Base-by-base conservation (phyloP, 352 stramenopile species). In the Phytophthora constricta region DNA sequence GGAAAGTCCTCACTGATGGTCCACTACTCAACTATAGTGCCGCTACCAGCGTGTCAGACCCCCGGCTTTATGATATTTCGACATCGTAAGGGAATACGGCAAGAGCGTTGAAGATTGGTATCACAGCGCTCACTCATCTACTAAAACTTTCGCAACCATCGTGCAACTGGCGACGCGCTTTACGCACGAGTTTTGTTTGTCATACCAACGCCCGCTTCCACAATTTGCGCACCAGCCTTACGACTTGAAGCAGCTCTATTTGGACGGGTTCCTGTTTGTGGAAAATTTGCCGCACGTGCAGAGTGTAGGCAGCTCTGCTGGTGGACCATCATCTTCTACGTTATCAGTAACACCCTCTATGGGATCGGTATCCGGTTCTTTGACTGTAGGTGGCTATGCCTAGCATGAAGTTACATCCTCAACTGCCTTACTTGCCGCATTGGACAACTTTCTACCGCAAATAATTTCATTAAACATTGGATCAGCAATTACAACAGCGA, bases 61-160 rank as follows among this genome's bases (percentile, higher is more conserved):
- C 39, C 72, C 77, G 14, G 68, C 75, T 26, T 89, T 90, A 71
- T 86, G 20, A 70, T 74, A 16, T 0, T 98, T 97, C 62, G 95
- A 98, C 68, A 72, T 98, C n/a, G 92, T 98, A 3, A 80, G 85
- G 34, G 92, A 98, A 58, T 97, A 97, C 61, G 96, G 96, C 39
- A 83, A 84, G 41, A 87, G 87, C 19, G 58, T 98, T 16, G 87
- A 98, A 17, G 87, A 89, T 25, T 98, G 94, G 94, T 92, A 96
- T 67, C 71, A 77, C 26, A 78, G 58, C 28, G 65, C 79, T n/a
- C 78, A 75, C 0, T 90, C 91, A 9, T 82, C 87, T 16, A 95
- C 91, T 11, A 95, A 88, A 43, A 69, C 61, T 0, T 87, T 98
- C 17, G 84, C 87, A 19, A 62, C 77, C 17, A 93, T 93, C 56